phyloP scores from a whole-genome alignment of 768 basidiomycete species.

The Mycena leptocephala region DNA sequence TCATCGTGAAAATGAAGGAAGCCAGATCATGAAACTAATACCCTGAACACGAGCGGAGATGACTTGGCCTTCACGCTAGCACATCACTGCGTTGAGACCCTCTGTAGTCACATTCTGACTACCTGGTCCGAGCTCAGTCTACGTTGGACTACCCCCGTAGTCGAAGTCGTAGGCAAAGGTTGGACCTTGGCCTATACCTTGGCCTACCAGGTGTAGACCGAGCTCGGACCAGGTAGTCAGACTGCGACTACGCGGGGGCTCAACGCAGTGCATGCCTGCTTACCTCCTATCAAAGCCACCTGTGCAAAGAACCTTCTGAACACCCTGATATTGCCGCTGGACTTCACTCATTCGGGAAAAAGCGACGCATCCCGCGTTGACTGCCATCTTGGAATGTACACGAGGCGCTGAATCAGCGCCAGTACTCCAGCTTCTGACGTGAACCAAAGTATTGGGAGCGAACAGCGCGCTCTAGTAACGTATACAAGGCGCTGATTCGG shows the following conservation, averaged over 20 bases:
- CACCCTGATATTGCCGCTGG: slow-evolving; percentile 9
- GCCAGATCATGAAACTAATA: neutral
- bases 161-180: no score
- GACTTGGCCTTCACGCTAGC: neutral
- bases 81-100: neutral
- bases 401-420: neutral
- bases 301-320: slow-evolving; percentile 4
- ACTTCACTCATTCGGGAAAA: neutral
- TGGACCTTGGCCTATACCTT: no score
- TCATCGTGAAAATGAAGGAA: neutral
- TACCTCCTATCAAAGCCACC: neutral
- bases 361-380: neutral
- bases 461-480: neutral
- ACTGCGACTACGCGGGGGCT: no score
- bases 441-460: neutral
- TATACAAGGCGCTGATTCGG: neutral
- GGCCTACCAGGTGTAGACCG: no score
- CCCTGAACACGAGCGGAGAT: neutral
- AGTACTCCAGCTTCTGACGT: neutral
- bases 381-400: neutral
- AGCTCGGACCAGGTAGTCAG: no score
- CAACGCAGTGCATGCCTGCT: no score
- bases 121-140: no score
- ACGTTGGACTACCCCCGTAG: no score
- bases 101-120: no score